Evolutionary conservation across 2,329 filamentous ascomycete genomes (phyloP).

Genomic region (Paecilomyces fulvus): DNA sequence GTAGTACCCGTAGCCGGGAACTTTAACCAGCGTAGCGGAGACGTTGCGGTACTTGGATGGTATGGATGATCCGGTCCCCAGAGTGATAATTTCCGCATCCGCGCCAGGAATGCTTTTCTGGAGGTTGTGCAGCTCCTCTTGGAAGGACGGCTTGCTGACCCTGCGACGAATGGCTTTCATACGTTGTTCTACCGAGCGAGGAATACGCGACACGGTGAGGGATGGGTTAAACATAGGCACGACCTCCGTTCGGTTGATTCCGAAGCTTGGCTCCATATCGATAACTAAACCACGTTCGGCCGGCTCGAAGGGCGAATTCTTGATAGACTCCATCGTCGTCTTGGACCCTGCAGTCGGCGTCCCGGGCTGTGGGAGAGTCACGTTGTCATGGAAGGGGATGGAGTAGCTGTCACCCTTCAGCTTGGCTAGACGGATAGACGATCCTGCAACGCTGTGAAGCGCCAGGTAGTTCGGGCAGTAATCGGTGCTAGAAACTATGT

Average conservation of each 20-base stretch:
- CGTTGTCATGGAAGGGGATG: slow-evolving; percentile 58
- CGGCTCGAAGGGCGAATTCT: slow-evolving; percentile 18
- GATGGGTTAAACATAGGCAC: slow-evolving; percentile 18
- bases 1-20: slow-evolving; percentile 80
- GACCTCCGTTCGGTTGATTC: slow-evolving; percentile 22
- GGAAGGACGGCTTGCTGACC: slow-evolving; percentile 19
- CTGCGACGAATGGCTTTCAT: slow-evolving; percentile 18
- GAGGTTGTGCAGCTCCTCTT: slow-evolving; percentile 32
- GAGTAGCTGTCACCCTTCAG: slow-evolving; percentile 69
- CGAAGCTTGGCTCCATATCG: slow-evolving; percentile 39
- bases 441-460: slow-evolving; percentile 56
- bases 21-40: slow-evolving; percentile 73
- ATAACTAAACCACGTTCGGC: slow-evolving; percentile 37
- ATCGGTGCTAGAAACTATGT: slow-evolving; percentile 70
- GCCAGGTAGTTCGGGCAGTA: slow-evolving; percentile 66
- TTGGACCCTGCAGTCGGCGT: slow-evolving; percentile 12
- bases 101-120: slow-evolving; percentile 61
- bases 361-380: slow-evolving; percentile 32
- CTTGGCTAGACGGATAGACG: slow-evolving; percentile 60
- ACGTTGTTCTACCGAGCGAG: slow-evolving; percentile 20
- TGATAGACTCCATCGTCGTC: slow-evolving; percentile 5
- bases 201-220: slow-evolving; percentile 14
- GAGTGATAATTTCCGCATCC: slow-evolving; percentile 73
- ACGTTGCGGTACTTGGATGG: slow-evolving; percentile 96
- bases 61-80: slow-evolving; percentile 83